Conservation (phyloP, 805 yeast species). For the Candida patagonica region DNA sequence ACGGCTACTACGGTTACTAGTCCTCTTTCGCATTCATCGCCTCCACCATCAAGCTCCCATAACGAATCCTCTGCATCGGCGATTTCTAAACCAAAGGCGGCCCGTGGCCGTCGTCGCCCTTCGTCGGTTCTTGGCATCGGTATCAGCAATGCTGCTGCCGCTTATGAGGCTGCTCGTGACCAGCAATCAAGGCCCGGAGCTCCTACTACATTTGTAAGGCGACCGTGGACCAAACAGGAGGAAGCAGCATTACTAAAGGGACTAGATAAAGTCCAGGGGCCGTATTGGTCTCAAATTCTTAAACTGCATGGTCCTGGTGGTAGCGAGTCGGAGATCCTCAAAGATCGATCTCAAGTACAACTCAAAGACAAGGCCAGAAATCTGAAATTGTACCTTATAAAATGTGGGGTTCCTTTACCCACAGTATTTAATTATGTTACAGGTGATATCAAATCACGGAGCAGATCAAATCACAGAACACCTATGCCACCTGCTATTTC, state of each 20-base stretch:
- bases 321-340: slow-evolving; percentile 66
- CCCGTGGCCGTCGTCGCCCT: neutral
- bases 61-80: neutral
- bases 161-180: slow-evolving; percentile 6
- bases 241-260: slow-evolving; percentile 80
- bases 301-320: slow-evolving; percentile 96
- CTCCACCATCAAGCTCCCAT: neutral
- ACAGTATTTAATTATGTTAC: slow-evolving; percentile 74
- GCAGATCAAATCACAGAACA: neutral
- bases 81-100: neutral
- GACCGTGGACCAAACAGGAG: slow-evolving; percentile 84
- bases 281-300: slow-evolving; percentile 86
- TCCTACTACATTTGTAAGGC: slow-evolving; percentile 30
- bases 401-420: slow-evolving; percentile 70
- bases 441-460: slow-evolving; percentile 44
- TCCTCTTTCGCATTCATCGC: neutral
- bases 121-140: neutral
- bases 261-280: slow-evolving; percentile 65
- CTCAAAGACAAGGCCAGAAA: slow-evolving; percentile 94
- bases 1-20: neutral
- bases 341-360: slow-evolving; percentile 84
- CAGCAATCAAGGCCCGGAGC: neutral
- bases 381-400: slow-evolving; percentile 81
- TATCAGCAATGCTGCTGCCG: slow-evolving; percentile 2
- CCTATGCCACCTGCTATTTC: neutral